These are phyloP conservation scores for Fallopia convolvulus DNA, from an alignment of 148 eudicot genomes.

Conservation along the genomic window DNA sequence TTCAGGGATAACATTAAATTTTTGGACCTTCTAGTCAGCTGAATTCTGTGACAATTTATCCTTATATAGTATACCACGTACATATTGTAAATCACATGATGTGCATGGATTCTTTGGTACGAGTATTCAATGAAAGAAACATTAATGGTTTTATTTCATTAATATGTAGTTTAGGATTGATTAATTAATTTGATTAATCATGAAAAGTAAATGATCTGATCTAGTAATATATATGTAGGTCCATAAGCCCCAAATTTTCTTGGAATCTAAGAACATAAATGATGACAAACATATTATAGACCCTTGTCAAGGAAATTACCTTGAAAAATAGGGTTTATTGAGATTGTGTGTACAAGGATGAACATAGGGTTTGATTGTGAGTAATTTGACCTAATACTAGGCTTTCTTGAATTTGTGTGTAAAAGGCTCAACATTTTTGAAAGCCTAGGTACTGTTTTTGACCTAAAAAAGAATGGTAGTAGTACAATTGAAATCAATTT, in stretches of 20 bases:
- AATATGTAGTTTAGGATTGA: neutral
- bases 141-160: neutral
- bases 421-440: too few species aligned
- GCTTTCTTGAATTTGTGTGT: neutral
- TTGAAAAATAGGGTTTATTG: neutral
- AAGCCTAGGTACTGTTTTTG: too few species aligned
- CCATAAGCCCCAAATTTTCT: neutral
- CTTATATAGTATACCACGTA: neutral
- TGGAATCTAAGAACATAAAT: neutral
- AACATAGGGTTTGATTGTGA: neutral
- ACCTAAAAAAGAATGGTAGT: too few species aligned
- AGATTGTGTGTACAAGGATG: neutral
- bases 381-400: neutral
- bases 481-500: too few species aligned
- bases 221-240: neutral
- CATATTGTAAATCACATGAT: neutral
- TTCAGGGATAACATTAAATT: neutral
- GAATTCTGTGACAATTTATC: neutral
- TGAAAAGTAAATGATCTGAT: neutral
- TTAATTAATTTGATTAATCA: neutral
- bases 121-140: neutral
- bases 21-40: neutral
- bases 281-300: neutral
- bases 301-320: neutral
- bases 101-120: neutral